phyloP scores from a whole-genome alignment of 108 stramenopile genomes.

The Poteriospumella lacustris region DNA sequence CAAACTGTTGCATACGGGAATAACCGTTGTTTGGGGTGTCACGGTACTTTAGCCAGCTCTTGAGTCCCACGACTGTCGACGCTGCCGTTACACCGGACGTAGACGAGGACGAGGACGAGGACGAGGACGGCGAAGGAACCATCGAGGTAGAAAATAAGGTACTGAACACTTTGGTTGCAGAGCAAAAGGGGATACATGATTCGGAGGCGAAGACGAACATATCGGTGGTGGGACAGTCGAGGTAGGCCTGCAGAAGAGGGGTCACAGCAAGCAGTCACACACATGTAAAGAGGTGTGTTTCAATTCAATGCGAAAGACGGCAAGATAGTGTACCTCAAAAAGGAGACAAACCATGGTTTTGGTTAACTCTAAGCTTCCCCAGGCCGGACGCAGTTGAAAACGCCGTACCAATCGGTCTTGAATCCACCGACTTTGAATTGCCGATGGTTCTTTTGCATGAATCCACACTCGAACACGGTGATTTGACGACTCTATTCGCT shows the following conservation, averaged over 20 bases:
- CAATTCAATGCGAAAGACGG: not conserved
- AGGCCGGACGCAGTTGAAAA: not conserved
- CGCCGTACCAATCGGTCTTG: not conserved
- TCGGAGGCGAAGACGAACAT: conserved; percentile 10
- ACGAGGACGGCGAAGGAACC: no score
- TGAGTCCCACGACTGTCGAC: no score
- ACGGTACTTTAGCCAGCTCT: not conserved
- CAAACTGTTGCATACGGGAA: not conserved
- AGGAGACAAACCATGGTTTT: not conserved
- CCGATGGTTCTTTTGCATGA: not conserved
- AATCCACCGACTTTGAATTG: not conserved
- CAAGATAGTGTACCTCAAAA: not conserved
- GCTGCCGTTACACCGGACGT: no score
- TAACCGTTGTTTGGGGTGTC: not conserved
- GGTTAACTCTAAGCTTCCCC: conserved; percentile 1
- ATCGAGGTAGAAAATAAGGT: no score
- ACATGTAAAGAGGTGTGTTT: not conserved
- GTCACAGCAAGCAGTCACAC: no score
- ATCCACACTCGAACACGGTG: not conserved
- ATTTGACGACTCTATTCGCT: not conserved
- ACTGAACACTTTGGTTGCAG: not conserved
- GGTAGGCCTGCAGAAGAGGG: not conserved
- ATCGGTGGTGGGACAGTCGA: not conserved
- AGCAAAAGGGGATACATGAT: not conserved
- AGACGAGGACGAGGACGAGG: no score